Base-by-base conservation (phyloP, 1,139 yeast genomes). In the Tardiomyces digboiensis region DNA sequence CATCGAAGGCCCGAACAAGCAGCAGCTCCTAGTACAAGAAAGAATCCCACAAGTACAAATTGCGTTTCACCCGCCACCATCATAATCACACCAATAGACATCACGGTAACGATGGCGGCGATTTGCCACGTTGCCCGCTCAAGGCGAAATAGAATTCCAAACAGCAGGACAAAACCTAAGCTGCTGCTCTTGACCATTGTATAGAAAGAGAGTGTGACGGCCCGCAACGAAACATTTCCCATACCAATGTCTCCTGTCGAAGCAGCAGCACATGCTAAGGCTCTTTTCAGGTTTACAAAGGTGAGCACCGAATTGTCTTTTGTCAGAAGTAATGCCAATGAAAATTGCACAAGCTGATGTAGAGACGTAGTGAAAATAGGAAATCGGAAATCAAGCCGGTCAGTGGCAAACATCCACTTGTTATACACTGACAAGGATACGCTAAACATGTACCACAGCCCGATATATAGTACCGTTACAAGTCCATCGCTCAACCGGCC, bases 221-320 rank as follows among this genome's bases (percentile, higher is more conserved):
- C 80, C 51, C 81, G 73, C 55, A 89, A 76, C 29, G 96, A 82
- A 29, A 83, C 78, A 61, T 91, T 91, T 29, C 95, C 91, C 53
- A 88, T 72, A 2, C 98, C 98, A 54, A 91, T 88, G 63, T 91
- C 98, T 13, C 95, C 93, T 2, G 95, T 87, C 2, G 91, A 79
- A 0, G 96, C 93, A 14, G 85, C 48, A 0, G 95, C 84, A 58
- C 97, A 88, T 0, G 97, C 97, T 1, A 86, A 59, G 40, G 88
- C 80, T 45, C 76, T 80, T 38, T 67, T 66, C 6, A 60, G 37
- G 43, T 55, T 60, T 29, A 51, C 54, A 18, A 26, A 2, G 18
- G 16, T n/a, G 37, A 56, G 50, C 7, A 48, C 38, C 29, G 53
- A 48, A 13, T 16, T 26, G 33, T 26, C 33, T 16, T 26, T 26